These are phyloP conservation scores for Lenzites betulinus DNA, from an alignment of 768 basidiomycete species.

Conservation along the genomic window DNA sequence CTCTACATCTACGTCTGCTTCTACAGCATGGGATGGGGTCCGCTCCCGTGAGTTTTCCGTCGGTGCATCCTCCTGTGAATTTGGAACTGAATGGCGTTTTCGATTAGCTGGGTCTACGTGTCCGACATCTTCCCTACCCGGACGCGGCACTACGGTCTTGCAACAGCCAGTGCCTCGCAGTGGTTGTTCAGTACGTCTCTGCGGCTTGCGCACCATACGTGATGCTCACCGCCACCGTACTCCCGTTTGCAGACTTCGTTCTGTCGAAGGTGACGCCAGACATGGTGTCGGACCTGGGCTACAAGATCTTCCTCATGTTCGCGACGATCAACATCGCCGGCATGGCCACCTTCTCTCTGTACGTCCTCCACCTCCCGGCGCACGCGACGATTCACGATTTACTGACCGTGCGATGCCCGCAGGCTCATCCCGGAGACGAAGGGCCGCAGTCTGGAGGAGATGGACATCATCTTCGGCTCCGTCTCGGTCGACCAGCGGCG, in stretches of 20 bases:
- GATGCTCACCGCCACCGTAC: neutral
- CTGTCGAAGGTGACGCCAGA: constrained; percentile 71
- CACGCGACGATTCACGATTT: neutral
- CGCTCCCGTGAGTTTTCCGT: constrained; percentile 59
- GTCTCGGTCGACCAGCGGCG: constrained; percentile 56
- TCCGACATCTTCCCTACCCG: constrained; percentile 87
- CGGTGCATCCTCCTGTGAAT: neutral
- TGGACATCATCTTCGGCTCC: constrained; percentile 61
- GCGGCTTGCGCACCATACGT: neutral
- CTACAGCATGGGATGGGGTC: constrained; percentile 88
- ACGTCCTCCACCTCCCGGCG: constrained; percentile 23
- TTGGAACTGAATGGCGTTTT: neutral
- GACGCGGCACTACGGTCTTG: constrained; percentile 79
- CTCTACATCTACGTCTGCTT: constrained; percentile 87
- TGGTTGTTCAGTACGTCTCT: constrained; percentile 74
- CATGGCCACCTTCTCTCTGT: constrained; percentile 71
- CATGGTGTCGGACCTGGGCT: constrained; percentile 61
- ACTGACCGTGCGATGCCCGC: neutral
- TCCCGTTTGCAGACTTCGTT: constrained; percentile 55
- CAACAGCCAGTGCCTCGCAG: constrained; percentile 73
- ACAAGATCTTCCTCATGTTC: constrained; percentile 79
- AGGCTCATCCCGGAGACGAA: constrained; percentile 46
- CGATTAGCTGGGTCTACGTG: constrained; percentile 47
- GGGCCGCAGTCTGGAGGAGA: constrained; percentile 49
- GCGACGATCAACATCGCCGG: constrained; percentile 71